phyloP scores from a whole-genome alignment of 768 basidiomycete species.

The Russula earlei region DNA sequence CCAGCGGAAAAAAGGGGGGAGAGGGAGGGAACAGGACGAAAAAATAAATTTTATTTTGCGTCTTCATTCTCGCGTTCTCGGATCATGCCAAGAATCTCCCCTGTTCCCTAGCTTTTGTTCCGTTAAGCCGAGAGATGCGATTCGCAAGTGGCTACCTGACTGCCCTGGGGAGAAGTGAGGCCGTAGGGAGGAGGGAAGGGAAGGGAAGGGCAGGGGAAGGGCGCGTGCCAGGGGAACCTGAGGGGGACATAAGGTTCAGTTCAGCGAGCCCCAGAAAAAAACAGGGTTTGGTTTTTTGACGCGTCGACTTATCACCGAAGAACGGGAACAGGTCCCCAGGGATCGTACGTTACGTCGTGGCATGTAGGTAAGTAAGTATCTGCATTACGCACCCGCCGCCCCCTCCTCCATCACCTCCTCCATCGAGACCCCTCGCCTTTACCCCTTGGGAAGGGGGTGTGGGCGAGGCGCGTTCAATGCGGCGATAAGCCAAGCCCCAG shows the following conservation, averaged over 20 bases:
- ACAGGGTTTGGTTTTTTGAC: constrained; percentile 9
- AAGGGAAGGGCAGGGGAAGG: too few species aligned
- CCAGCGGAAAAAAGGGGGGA: neutral
- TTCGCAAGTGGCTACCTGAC: neutral
- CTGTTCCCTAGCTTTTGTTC: neutral
- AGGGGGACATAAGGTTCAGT: constrained; percentile 1
- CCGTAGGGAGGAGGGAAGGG: neutral
- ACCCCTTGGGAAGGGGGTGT: neutral
- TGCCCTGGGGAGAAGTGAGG: neutral
- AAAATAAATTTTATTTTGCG: neutral
- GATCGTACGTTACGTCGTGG: neutral
- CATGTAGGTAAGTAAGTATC: neutral
- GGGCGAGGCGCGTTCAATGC: neutral
- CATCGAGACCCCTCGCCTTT: neutral
- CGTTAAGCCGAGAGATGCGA: neutral
- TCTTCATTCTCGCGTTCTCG: constrained; percentile 1
- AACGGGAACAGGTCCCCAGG: constrained; percentile 11
- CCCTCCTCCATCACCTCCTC: neutral
- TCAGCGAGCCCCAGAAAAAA: neutral
- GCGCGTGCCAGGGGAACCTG: neutral
- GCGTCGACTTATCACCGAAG: constrained; percentile 2
- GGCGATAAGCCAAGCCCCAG: neutral
- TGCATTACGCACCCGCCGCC: neutral
- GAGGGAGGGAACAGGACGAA: neutral
- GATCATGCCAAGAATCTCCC: neutral